A percentile compares a stretch with the other conserved stretches of the same genome.
phyloP scores from a whole-genome alignment of 495 filamentous ascomycete species.

The Penicillium salamii region DNA sequence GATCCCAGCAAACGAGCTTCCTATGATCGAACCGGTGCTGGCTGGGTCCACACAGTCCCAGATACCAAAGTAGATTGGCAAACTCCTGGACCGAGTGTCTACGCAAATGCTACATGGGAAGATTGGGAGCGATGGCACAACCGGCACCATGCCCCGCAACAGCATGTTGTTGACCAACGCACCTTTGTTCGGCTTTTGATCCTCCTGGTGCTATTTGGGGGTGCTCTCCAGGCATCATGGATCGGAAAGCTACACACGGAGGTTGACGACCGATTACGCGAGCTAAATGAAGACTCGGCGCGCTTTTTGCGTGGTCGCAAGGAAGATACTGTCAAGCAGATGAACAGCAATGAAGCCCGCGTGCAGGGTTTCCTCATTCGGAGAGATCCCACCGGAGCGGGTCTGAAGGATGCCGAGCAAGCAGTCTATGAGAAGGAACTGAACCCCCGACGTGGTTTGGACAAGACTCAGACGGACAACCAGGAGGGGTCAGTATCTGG shows the following conservation, averaged over 20 bases:
- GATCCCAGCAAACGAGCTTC: constrained; percentile 71
- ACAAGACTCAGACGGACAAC: neutral
- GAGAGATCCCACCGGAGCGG: constrained; percentile 54
- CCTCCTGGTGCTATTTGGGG: constrained; percentile 62
- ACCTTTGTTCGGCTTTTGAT: constrained; percentile 70
- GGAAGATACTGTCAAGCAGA: constrained; percentile 41
- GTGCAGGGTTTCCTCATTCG: constrained; percentile 71
- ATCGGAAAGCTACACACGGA: constrained; percentile 54
- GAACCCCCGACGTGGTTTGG: constrained; percentile 15
- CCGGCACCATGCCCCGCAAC: constrained; percentile 53
- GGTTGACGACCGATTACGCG: constrained; percentile 59
- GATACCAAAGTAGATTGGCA: constrained; percentile 19
- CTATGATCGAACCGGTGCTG: constrained; percentile 78
- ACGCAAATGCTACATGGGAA: constrained; percentile 92
- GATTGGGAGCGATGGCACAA: constrained; percentile 93
- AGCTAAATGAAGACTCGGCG: constrained; percentile 59
- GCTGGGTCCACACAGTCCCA: constrained; percentile 59
- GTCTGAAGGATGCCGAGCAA: constrained; percentile 43
- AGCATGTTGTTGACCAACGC: constrained; percentile 66
- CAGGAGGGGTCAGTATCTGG: neutral
- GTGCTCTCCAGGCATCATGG: constrained; percentile 64
- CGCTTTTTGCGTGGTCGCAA: constrained; percentile 58
- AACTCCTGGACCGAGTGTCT: constrained; percentile 47
- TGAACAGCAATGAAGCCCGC: constrained; percentile 55
- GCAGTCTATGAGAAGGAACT: constrained; percentile 35